phyloP scores from a whole-genome alignment of 2,329 filamentous ascomycete species.

The Phaeosphaeria sp. region DNA sequence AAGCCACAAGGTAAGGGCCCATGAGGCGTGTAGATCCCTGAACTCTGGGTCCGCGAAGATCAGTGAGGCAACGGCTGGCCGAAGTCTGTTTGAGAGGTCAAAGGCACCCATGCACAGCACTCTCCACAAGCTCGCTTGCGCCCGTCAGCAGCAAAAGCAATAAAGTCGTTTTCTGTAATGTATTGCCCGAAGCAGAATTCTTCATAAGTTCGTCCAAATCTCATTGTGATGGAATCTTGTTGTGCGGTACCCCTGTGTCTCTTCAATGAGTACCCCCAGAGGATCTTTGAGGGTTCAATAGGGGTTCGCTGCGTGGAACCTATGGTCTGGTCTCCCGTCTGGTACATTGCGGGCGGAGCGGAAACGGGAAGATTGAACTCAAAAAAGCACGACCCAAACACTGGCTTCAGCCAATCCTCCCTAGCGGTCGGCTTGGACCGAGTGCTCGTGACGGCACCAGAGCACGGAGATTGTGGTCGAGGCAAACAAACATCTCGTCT shows the following conservation, averaged over 20 bases:
- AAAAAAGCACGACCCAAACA: constrained; percentile 41
- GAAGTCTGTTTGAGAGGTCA: constrained; percentile 37
- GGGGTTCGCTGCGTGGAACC: constrained; percentile 2
- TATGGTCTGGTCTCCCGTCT: constrained; percentile 10
- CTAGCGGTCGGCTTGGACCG: constrained; percentile 34
- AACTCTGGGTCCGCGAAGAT: constrained; percentile 26
- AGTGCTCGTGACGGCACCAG: constrained; percentile 17
- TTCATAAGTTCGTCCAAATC: not conserved
- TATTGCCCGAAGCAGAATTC: constrained; percentile 7
- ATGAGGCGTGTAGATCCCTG: constrained; percentile 34
- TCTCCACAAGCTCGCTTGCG: constrained; percentile 37
- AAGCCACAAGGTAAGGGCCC: constrained; percentile 40
- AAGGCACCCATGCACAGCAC: constrained; percentile 21
- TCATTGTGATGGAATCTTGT: not conserved
- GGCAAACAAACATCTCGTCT: not conserved
- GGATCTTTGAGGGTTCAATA: not conserved
- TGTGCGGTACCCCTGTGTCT: not conserved
- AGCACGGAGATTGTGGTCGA: constrained; percentile 8
- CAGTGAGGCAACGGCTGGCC: constrained; percentile 33
- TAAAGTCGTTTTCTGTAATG: constrained; percentile 11
- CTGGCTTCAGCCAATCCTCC: constrained; percentile 36
- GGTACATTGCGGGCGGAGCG: constrained; percentile 40
- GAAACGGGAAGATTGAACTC: constrained; percentile 33
- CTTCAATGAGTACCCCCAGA: not conserved
- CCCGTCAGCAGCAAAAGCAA: constrained; percentile 36